Evolutionary conservation across 164 flowering plant species (phyloP).

Genomic region (Pachysandra terminalis): DNA sequence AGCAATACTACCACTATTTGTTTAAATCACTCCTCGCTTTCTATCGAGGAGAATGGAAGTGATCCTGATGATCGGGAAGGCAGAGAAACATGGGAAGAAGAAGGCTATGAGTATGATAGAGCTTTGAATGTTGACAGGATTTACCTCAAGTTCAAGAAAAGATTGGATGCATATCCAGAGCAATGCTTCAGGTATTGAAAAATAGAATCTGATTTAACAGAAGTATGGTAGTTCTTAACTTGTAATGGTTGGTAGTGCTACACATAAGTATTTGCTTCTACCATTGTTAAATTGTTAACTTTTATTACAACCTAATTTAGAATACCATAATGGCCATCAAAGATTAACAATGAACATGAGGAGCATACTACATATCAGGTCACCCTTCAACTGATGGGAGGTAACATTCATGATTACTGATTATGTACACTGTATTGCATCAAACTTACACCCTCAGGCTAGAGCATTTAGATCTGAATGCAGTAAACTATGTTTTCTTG

Average conservation of each 20-base stretch:
- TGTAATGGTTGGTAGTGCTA: too few species aligned
- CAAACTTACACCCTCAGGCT: too few species aligned
- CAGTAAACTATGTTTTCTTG: too few species aligned
- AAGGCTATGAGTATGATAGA: constrained; percentile 80
- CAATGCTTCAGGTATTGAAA: constrained; percentile 81
- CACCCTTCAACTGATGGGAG: too few species aligned
- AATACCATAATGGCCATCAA: not conserved
- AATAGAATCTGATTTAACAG: not conserved
- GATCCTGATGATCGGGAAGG: constrained; percentile 29
- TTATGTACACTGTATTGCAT: too few species aligned
- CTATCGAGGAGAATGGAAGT: constrained; percentile 34
- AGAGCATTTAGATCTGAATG: too few species aligned
- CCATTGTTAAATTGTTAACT: too few species aligned
- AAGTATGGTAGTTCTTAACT: too few species aligned
- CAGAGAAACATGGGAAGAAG: constrained; percentile 73
- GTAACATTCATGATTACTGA: too few species aligned
- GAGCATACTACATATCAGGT: too few species aligned
- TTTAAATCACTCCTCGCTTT: constrained; percentile 40
- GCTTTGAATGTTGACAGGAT: constrained; percentile 81
- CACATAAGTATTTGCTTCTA: not conserved
- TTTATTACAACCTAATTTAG: too few species aligned
- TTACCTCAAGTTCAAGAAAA: constrained; percentile 88
- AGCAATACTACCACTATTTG: constrained; percentile 25
- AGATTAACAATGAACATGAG: not conserved
- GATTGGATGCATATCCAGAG: constrained; percentile 71